Evolutionary conservation across 495 filamentous ascomycete genomes (phyloP).

Genomic region (Penicillium desertorum): DNA sequence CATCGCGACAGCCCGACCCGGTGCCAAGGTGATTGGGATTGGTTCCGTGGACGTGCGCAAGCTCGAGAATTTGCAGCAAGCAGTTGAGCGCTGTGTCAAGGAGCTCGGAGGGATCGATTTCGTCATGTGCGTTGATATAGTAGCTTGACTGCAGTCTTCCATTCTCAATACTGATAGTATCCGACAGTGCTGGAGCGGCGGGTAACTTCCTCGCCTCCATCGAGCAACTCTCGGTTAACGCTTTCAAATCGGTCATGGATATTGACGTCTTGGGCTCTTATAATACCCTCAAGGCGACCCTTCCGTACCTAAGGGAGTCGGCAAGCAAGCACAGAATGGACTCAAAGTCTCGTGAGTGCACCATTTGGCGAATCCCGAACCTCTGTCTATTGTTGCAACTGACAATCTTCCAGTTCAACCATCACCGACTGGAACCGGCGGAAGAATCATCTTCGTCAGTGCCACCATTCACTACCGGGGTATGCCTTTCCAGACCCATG

Average conservation of each 20-base stretch:
- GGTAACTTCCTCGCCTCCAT: conserved; percentile 96
- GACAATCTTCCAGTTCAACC: conserved; percentile 30
- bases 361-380: background rate
- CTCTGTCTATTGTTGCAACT: background rate
- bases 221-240: conserved; percentile 75
- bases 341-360: conserved; percentile 43
- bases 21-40: conserved; percentile 81
- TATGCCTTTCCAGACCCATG: conserved; percentile 80
- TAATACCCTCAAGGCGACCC: conserved; percentile 89
- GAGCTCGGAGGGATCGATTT: conserved; percentile 88
- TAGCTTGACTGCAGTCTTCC: background rate
- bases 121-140: conserved; percentile 68
- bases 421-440: conserved; percentile 59
- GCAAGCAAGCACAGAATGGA: conserved; percentile 59
- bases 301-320: conserved; percentile 75
- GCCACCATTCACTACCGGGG: conserved; percentile 89
- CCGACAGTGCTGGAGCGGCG: conserved; percentile 78
- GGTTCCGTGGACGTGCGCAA: conserved; percentile 82
- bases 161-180: conserved; percentile 13
- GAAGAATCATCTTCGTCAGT: conserved; percentile 83
- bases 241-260: conserved; percentile 93
- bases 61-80: conserved; percentile 63
- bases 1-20: conserved; percentile 73
- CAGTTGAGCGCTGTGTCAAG: conserved; percentile 72
- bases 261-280: conserved; percentile 93